Percentiles rank a stretch among this genome's conserved stretches.
Evolutionary conservation across 2,329 filamentous ascomycete genomes (phyloP).

Genomic region (Xylaria sp.): DNA sequence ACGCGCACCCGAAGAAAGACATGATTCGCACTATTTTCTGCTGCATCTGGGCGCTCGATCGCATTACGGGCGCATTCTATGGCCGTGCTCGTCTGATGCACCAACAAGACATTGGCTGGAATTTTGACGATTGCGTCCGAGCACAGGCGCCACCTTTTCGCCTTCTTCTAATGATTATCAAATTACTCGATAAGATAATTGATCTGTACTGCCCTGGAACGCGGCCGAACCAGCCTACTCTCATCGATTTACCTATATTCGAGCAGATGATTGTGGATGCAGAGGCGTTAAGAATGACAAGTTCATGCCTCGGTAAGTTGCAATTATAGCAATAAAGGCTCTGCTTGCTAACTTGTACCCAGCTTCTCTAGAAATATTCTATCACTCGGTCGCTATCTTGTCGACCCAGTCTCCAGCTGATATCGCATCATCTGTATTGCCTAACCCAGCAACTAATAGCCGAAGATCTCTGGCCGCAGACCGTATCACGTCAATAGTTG

Average conservation of each 20-base stretch:
- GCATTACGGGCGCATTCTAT: conserved; percentile 68
- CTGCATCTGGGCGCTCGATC: conserved; percentile 69
- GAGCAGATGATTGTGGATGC: conserved; percentile 67
- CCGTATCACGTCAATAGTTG: conserved; percentile 65
- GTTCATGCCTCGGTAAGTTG: conserved; percentile 60
- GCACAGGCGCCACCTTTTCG: conserved; percentile 65
- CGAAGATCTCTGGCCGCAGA: conserved; percentile 67
- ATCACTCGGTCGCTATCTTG: conserved; percentile 71
- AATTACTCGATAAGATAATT: conserved; percentile 68
- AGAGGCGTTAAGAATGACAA: conserved; percentile 60
- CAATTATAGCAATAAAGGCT: neutral
- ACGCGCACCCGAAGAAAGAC: conserved; percentile 51
- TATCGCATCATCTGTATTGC: conserved; percentile 54
- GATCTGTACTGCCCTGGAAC: conserved; percentile 67
- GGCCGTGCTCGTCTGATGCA: conserved; percentile 69
- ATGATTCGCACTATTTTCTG: conserved; percentile 62
- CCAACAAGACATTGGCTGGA: conserved; percentile 67
- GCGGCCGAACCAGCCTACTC: conserved; percentile 58
- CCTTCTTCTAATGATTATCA: conserved; percentile 64
- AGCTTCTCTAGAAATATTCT: conserved; percentile 71
- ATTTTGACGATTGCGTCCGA: conserved; percentile 61
- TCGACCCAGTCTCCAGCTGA: conserved; percentile 64
- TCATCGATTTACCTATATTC: conserved; percentile 65
- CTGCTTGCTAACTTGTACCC: conserved; percentile 37
- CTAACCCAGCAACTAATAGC: conserved; percentile 62